Conservation (phyloP, 2,329 filamentous ascomycete species). For the Allantophomopsis cytisporea region DNA sequence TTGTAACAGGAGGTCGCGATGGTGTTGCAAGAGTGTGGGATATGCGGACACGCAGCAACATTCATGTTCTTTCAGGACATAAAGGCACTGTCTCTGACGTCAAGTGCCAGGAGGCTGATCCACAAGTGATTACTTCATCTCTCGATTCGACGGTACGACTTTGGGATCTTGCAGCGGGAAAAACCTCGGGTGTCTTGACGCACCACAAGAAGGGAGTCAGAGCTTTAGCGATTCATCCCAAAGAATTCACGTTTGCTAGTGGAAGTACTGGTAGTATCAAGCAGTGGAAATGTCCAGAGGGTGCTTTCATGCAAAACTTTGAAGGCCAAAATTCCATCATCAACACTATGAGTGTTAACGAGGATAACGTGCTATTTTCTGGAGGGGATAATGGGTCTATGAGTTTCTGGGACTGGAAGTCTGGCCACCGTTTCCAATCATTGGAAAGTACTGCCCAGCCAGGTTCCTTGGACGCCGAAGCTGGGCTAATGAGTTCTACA, state of each 20-base stretch:
- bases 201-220: constrained; percentile 98
- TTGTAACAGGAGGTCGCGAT: constrained; percentile 89
- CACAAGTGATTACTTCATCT: constrained; percentile 87
- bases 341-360: constrained; percentile 85
- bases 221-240: constrained; percentile 70
- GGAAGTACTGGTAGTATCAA: constrained; percentile 91
- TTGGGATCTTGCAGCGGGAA: constrained; percentile 93
- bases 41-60: constrained; percentile 91
- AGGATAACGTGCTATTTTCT: constrained; percentile 89
- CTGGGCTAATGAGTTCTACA: constrained; percentile 85
- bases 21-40: constrained; percentile 96
- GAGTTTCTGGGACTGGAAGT: constrained; percentile 99
- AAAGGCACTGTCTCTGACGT: constrained; percentile 82
- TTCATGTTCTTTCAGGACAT: constrained; percentile 86
- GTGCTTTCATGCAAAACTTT: constrained; percentile 98
- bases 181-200: constrained; percentile 89
- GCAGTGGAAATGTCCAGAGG: constrained; percentile 98
- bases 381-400: constrained; percentile 94
- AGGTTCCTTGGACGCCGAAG: constrained; percentile 84
- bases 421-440: constrained; percentile 80
- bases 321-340: constrained; percentile 94
- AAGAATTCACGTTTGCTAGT: constrained; percentile 91
- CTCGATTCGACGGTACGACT: constrained; percentile 83
- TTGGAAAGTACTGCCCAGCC: constrained; percentile 89
- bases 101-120: constrained; percentile 89